phyloP scores from a whole-genome alignment of 2,329 filamentous ascomycete genomes.

The Fusarium subtropicale region DNA sequence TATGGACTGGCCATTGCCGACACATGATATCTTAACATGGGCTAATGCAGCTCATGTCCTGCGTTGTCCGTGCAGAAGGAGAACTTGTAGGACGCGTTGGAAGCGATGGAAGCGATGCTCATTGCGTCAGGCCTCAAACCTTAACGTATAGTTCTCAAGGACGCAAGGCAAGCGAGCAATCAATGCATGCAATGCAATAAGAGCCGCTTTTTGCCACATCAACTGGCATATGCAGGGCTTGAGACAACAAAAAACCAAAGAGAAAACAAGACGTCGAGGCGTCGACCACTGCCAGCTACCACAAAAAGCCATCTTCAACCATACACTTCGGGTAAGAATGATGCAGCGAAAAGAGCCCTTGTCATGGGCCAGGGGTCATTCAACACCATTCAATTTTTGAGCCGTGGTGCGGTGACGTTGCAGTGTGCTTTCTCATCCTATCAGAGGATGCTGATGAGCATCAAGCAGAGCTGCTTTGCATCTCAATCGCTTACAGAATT shows the following conservation, averaged over 20 bases:
- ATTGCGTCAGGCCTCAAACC: slow-evolving; percentile 9
- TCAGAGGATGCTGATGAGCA: slow-evolving; percentile 11
- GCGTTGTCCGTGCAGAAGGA: slow-evolving; percentile 17
- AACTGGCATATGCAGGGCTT: slow-evolving; percentile 44
- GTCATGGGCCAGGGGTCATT: slow-evolving; percentile 41
- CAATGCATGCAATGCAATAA: slow-evolving; percentile 39
- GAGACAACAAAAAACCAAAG: slow-evolving; percentile 30
- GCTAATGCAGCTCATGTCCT: slow-evolving; percentile 12
- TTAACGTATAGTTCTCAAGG: neutral
- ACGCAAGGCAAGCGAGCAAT: slow-evolving; percentile 2
- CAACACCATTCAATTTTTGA: slow-evolving; percentile 35
- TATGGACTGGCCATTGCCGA: slow-evolving; percentile 32
- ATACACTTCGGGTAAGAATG: slow-evolving; percentile 12
- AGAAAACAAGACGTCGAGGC: slow-evolving; percentile 38
- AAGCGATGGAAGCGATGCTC: neutral
- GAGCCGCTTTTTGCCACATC: slow-evolving; percentile 47
- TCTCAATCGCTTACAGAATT: slow-evolving; percentile 12
- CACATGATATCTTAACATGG: slow-evolving; percentile 20
- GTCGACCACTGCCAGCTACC: slow-evolving; percentile 7
- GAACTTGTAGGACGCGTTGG: neutral
- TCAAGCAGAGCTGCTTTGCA: slow-evolving; percentile 3
- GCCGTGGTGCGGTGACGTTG: slow-evolving; percentile 10
- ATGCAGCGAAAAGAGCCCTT: slow-evolving; percentile 27
- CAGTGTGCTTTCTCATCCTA: slow-evolving; percentile 7
- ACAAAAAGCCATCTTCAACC: slow-evolving; percentile 27